Evolutionary conservation across 306 rosid genomes (phyloP), one percentile per base, ranked within the genome.

Genomic region (Trifolium repens): DNA sequence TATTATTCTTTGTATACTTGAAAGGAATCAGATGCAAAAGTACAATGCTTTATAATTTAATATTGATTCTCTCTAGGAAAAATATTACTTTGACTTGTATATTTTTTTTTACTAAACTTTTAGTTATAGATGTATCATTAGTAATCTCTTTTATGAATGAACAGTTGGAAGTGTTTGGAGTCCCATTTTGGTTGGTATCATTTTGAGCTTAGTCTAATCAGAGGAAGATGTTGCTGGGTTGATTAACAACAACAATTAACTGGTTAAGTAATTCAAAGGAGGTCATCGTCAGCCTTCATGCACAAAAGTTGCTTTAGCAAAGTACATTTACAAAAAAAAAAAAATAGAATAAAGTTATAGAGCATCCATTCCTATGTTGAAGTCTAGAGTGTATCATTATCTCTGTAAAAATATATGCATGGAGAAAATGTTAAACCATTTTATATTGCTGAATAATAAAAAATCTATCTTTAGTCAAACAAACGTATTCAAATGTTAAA

Each of bases 11-110:
- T 57, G 55, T 59, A 14, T 22, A 22, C 7, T 2, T 57, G 43
- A 67, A 81, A 69, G 49, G 85, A 77, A 82, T 82, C 39, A n/a
- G 82, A 77, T 77, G 58, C 82, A n/a, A 61, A 49, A 82, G 71
- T 76, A 14, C 32, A 32, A 30, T n/a, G 40, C 63, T 43, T 59
- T 82, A 11, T 34, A 24, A 4, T 13, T 46, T 13, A 4, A 4
- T 13, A 12, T 8, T 16, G 14, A 46, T n/a, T 67, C 24, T 58
- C 13, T 58, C 2, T 17, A 8, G 5, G 52, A 49, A 10, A 50
- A 17, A 14, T 0, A 2, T 6, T 54, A 12, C 32, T 26, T 7
- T 24, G 13, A 40, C 17, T 8, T 42, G 16, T 16, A 32, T 6
- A 32, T 4, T 30, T 4, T 32, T 32, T 32, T 32, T 32, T 3